These are phyloP conservation scores for Candida chauliodis DNA, from an alignment of 805 yeast species.

Conservation along the genomic window DNA sequence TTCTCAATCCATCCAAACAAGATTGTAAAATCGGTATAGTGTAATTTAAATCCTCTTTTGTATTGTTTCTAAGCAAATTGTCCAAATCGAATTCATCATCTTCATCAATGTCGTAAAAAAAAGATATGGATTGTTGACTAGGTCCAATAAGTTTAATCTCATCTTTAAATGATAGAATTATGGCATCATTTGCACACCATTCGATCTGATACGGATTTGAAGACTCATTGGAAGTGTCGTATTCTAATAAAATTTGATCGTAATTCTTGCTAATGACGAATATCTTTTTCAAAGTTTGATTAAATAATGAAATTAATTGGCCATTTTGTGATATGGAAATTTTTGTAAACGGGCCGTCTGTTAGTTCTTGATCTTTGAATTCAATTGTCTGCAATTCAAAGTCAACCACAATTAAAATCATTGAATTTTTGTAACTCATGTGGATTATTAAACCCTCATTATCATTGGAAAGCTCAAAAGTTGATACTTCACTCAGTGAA, in stretches of 20 bases:
- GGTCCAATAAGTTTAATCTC: constrained; percentile 74
- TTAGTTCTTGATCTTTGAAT: constrained; percentile 33
- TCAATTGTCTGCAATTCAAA: constrained; percentile 20
- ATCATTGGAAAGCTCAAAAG: constrained; percentile 14
- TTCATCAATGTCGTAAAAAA: constrained; percentile 43
- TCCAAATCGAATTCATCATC: constrained; percentile 23
- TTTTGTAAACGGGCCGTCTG: constrained; percentile 47
- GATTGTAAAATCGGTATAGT: constrained; percentile 44
- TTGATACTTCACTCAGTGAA: constrained; percentile 19
- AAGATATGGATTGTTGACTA: constrained; percentile 52
- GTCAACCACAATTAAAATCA: constrained; percentile 24
- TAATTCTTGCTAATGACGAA: constrained; percentile 50
- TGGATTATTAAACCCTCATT: constrained; percentile 17
- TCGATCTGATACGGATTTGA: constrained; percentile 44
- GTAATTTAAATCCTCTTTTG: constrained; percentile 17
- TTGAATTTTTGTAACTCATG: constrained; percentile 25
- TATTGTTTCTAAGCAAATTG: constrained; percentile 10
- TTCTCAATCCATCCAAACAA: constrained; percentile 67
- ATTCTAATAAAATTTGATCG: constrained; percentile 41
- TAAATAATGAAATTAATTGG: constrained; percentile 50
- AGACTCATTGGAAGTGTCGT: constrained; percentile 38
- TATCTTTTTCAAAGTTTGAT: constrained; percentile 34
- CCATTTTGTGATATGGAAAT: constrained; percentile 52
- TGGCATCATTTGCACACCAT: constrained; percentile 89
- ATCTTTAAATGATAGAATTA: constrained; percentile 59